Base-by-base conservation (phyloP, 371 early-diverging fungal species). In the Mortierella sp. region DNA sequence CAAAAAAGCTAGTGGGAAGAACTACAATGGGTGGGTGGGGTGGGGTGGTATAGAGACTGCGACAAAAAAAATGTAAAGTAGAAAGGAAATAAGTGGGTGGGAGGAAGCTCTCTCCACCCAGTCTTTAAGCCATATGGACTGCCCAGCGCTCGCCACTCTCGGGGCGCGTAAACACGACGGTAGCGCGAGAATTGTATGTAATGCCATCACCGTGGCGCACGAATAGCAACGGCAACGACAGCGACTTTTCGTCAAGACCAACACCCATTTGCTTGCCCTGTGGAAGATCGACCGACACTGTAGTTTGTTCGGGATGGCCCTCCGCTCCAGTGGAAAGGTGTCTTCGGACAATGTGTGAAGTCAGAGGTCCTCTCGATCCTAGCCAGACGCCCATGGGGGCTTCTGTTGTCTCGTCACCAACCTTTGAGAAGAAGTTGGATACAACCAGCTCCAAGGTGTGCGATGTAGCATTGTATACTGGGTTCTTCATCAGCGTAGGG, bases 181-280 rank as follows among this genome's bases (percentile, higher is more conserved):
- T 78, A 49, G 78, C 78, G 6, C 78, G 58, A 2, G 78, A 78
- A 58, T 78, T 66, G 61, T 78, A 78, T 0, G 78, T 78, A 53
- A 78, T 78, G 6, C 71, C 78, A 27, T 78, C 78, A 0, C 45
- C 24, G 19, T 70, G 47, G 21, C 78, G 78, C 13, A 78, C 78
- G 54, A 78, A 78, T 21, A 78, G 47, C 56, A 78, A 38, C 0
- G 74, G 74, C 58, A 73, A 21, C 16, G 67, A 58, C 41, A 73
- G n/a, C 6, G 63, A 41, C 41, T 59, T 78, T 19, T 70, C 78
- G 14, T 70, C 74, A 6, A 49, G 47, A 6, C 61, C 46, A 16
- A 51, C 67, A 16, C 63, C 67, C 63, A 72, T 38, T 24, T 74
- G 53, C 50, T 52, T 59, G 62, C 69, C 65, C 50, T 61, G 65